Percentiles rank a stretch among this genome's conserved stretches.
These are phyloP conservation scores for Angophora floribunda DNA, from an alignment of 345 rosid genomes.

Conservation along the genomic window DNA sequence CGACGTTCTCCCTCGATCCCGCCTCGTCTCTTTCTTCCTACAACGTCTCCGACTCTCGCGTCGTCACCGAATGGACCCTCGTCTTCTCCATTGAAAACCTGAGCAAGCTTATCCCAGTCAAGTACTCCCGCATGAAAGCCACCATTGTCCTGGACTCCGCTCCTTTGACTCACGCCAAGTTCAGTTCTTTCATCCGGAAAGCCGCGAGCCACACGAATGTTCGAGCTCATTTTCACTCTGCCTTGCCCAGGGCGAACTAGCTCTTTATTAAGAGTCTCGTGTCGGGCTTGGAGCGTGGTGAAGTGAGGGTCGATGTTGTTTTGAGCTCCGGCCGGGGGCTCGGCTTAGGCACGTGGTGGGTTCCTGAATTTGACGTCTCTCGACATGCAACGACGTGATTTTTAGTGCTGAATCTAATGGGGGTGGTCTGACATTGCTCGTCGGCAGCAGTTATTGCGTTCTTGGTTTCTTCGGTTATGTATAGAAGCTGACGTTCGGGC, in stretches of 20 bases:
- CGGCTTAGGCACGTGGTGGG: neutral
- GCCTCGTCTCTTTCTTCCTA: no score
- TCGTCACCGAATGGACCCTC: neutral
- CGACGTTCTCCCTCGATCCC: no score
- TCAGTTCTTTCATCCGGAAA: neutral
- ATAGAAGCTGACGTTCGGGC: neutral
- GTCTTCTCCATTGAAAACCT: neutral
- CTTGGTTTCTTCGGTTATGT: neutral
- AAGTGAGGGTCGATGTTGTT: neutral
- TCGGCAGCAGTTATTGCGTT: neutral
- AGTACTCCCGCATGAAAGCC: neutral
- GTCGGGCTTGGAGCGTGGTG: neutral
- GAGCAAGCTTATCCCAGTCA: neutral
- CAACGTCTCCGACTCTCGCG: no score
- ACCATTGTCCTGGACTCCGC: neutral
- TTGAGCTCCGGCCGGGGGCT: neutral
- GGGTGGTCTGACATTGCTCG: neutral
- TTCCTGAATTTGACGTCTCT: neutral
- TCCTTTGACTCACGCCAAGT: neutral
- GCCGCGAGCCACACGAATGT: neutral
- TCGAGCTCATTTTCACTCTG: neutral
- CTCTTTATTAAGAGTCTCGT: neutral
- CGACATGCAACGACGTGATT: no score
- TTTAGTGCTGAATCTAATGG: no score
- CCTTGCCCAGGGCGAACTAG: neutral